phyloP scores from a whole-genome alignment of 2,329 filamentous ascomycete genomes.

The Ascochyta lentis region DNA sequence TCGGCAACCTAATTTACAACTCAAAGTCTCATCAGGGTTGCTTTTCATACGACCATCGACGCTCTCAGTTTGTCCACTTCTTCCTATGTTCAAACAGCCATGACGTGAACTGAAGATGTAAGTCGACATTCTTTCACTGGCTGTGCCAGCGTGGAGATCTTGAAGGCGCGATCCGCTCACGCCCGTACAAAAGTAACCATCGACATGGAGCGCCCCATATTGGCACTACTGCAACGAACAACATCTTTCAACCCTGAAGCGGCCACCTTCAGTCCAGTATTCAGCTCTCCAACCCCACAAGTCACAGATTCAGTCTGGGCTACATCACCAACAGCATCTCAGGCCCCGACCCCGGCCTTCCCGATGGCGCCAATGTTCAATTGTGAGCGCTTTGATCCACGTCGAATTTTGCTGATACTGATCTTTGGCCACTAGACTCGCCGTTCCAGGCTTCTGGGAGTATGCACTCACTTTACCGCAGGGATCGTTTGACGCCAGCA shows the following conservation, averaged over 20 bases:
- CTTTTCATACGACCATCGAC: no score
- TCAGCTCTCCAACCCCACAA: not conserved
- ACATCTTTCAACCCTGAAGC: constrained; percentile 19
- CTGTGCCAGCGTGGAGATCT: not conserved
- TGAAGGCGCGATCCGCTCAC: not conserved
- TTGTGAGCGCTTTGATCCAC: not conserved
- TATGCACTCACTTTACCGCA: not conserved
- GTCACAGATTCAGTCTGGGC: not conserved
- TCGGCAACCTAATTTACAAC: not conserved
- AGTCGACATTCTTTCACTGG: not conserved
- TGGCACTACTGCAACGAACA: not conserved
- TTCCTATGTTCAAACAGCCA: not conserved
- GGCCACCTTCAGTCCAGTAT: constrained; percentile 12
- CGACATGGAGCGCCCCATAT: constrained; percentile 4
- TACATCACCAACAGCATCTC: not conserved
- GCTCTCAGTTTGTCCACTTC: not conserved
- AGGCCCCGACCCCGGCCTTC: not conserved
- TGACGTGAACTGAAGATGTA: not conserved
- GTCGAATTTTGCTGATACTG: not conserved
- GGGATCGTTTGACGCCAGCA: not conserved
- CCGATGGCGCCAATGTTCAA: constrained; percentile 11
- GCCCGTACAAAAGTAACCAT: not conserved
- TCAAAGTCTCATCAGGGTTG: not conserved
- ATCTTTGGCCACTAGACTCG: constrained; percentile 1
- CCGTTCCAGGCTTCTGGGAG: not conserved